Base-by-base conservation (phyloP, 192 early-diverging fungal genomes). In the Spizellomyces sp. region DNA sequence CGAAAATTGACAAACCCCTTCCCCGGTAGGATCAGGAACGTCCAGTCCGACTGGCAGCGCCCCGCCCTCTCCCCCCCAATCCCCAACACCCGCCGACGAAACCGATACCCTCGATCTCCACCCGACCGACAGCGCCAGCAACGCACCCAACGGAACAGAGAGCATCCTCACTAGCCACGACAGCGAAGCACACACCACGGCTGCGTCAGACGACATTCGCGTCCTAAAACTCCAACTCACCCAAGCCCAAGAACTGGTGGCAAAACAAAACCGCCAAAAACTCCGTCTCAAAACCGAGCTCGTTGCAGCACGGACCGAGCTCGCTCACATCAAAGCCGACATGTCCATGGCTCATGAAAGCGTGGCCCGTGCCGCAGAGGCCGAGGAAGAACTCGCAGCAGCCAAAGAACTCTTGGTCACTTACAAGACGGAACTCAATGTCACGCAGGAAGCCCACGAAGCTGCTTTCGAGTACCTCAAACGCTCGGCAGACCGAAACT, bases 201-300 rank as follows among this genome's bases (percentile, higher is more conserved):
- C 59, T 42, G 59, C 14, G 14, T 21, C 46, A 12, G 66, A 71
- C 10, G 66, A 71, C 22, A 48, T 72, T 41, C 19, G 36, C 8
- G 57, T 71, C 15, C 45, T 81, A 4, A 55, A 74, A 9, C 75
- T 78, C 15, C 80, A 83, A 58, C 62, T 85, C 5, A 66, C 73
- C 8, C 77, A 76, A 62, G 75, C 75, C 14, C 78, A 79, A 19
- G 79, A 74, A 10, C 55, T 79, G 6, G 67, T 83, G 17, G 47
- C 66, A 44, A 80, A 84, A 36, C 79, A 80, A 61, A 74, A 82
- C 36, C 71, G 71, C 45, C 73, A 74, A n/a, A 78, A 73, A 22
- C 74, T 79, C n/a, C 57, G 74, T 19, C 74, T 82, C 48, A 84
- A 78, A 65, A 61, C 21, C 63, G 77, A 84, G 55, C 80, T 83